Percentiles rank a stretch among this genome's conserved stretches.
phyloP scores from a whole-genome alignment of 2,329 filamentous ascomycete genomes.

The Zymoseptoria passerinii region DNA sequence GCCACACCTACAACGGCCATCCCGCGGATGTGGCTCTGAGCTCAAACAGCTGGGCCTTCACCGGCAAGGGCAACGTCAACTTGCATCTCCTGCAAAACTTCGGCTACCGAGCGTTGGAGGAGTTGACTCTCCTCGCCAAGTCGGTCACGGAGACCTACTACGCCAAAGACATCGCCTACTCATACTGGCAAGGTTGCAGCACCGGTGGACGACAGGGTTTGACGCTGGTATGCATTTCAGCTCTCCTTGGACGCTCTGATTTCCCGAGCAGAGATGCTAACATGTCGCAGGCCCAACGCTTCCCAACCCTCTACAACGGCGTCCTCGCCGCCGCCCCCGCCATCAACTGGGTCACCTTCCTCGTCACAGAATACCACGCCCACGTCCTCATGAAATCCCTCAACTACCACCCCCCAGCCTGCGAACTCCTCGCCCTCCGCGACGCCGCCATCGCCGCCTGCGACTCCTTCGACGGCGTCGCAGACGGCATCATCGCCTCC shows the following conservation, averaged over 20 bases:
- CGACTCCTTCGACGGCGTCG: slow-evolving; percentile 31
- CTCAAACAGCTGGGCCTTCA: slow-evolving; percentile 20
- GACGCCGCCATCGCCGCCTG: slow-evolving; percentile 30
- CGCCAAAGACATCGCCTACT: slow-evolving; percentile 26
- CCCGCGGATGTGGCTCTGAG: slow-evolving; percentile 3
- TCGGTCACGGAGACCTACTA: slow-evolving; percentile 27
- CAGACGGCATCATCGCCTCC: slow-evolving; percentile 29
- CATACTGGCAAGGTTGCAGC: slow-evolving; percentile 35
- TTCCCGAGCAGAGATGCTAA: no score
- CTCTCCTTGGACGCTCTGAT: no score
- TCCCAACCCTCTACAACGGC: slow-evolving; percentile 33
- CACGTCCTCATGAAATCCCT: slow-evolving; percentile 26
- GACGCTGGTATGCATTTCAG: slow-evolving; percentile 14
- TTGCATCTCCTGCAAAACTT: slow-evolving; percentile 29
- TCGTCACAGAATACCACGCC: slow-evolving; percentile 24
- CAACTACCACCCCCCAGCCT: slow-evolving; percentile 24
- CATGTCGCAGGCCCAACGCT: slow-evolving; percentile 31
- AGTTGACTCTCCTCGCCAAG: slow-evolving; percentile 30
- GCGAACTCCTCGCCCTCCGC: slow-evolving; percentile 32
- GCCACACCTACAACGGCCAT: slow-evolving; percentile 14
- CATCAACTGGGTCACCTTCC: slow-evolving; percentile 30
- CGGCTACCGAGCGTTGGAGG: slow-evolving; percentile 27
- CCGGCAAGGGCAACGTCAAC: slow-evolving; percentile 29
- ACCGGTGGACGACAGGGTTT: slow-evolving; percentile 33
- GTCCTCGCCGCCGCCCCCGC: slow-evolving; percentile 35